Evolutionary conservation across 2,329 filamentous ascomycete species (phyloP).

Genomic region (Diplocarpon mali): DNA sequence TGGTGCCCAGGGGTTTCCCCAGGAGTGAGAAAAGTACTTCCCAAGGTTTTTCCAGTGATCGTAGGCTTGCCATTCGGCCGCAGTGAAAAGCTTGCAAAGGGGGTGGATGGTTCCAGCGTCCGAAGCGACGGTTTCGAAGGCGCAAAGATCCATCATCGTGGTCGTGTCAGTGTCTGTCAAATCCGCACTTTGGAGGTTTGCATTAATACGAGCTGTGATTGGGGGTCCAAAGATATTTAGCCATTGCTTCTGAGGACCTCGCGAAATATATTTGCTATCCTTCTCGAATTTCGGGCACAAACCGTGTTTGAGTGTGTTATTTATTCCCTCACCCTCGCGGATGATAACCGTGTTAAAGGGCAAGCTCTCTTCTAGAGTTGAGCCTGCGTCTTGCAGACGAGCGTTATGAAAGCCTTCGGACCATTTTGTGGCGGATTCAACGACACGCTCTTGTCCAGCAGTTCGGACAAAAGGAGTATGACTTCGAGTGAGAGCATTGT

Average conservation of each 20-base stretch:
- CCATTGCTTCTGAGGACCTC: conserved; percentile 46
- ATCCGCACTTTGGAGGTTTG: conserved; percentile 55
- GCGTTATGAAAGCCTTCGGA: conserved; percentile 56
- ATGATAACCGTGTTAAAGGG: conserved; percentile 53
- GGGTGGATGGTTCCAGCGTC: conserved; percentile 44
- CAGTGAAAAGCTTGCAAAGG: conserved; percentile 68
- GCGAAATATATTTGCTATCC: conserved; percentile 38
- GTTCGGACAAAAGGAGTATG: conserved; percentile 61
- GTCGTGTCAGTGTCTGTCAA: conserved; percentile 52
- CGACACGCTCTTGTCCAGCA: conserved; percentile 57
- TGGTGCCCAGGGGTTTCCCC: conserved; percentile 66
- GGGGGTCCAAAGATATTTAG: conserved; percentile 50
- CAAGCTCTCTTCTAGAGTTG: conserved; percentile 32
- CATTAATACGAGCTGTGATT: conserved; percentile 60
- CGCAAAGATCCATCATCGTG: conserved; percentile 78
- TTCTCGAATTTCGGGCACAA: conserved; percentile 61
- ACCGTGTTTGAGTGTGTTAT: conserved; percentile 74
- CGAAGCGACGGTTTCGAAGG: conserved; percentile 68
- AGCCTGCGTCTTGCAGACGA: conserved; percentile 31
- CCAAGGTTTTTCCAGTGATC: conserved; percentile 70
- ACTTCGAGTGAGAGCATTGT: conserved; percentile 47
- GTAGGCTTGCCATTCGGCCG: conserved; percentile 64
- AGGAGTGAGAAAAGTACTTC: conserved; percentile 76
- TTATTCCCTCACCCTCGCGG: conserved; percentile 52
- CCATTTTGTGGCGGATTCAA: conserved; percentile 67